Conservation (phyloP, 2,329 filamentous ascomycete species). For the Septoria linicola region DNA sequence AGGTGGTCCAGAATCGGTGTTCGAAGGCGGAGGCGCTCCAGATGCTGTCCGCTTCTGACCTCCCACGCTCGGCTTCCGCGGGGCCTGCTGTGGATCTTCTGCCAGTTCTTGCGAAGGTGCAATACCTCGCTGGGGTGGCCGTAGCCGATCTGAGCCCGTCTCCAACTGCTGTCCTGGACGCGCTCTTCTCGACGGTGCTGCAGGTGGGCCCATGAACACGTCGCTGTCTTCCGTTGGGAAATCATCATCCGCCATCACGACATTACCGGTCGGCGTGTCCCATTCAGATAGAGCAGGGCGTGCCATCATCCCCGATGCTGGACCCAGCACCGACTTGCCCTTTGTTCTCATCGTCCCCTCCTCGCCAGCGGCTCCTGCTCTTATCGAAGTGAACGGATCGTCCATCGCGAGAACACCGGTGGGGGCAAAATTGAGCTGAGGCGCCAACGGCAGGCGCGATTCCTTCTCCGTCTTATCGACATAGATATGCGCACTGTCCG, state of each 20-base stretch:
- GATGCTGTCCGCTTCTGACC: slow-evolving; percentile 89
- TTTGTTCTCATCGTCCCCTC: slow-evolving; percentile 45
- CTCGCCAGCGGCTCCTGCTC: slow-evolving; percentile 17
- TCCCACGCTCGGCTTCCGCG: slow-evolving; percentile 31
- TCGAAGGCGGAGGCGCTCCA: slow-evolving; percentile 49
- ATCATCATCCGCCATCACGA: slow-evolving; percentile 45
- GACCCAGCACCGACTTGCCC: slow-evolving; percentile 40
- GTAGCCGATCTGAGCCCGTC: slow-evolving; percentile 27
- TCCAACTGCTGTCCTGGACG: slow-evolving; percentile 32
- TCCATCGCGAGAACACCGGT: slow-evolving; percentile 28
- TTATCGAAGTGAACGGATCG: slow-evolving; percentile 46
- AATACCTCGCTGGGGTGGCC: slow-evolving; percentile 42
- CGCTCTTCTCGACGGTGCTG: slow-evolving; percentile 48
- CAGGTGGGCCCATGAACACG: slow-evolving; percentile 45
- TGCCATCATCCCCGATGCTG: slow-evolving; percentile 15
- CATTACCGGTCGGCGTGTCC: slow-evolving; percentile 51
- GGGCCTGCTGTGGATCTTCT: slow-evolving; percentile 35
- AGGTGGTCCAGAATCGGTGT: slow-evolving; percentile 44
- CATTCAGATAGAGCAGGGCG: slow-evolving; percentile 31
- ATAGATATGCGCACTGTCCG: slow-evolving; percentile 31
- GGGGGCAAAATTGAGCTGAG: slow-evolving; percentile 26
- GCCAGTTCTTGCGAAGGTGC: slow-evolving; percentile 43
- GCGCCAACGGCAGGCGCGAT: slow-evolving; percentile 27
- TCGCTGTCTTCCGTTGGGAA: slow-evolving; percentile 34
- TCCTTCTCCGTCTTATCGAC: slow-evolving; percentile 28